Base-by-base conservation (phyloP, 208 protist genomes). In the Kentomonas sorsogonicus region DNA sequence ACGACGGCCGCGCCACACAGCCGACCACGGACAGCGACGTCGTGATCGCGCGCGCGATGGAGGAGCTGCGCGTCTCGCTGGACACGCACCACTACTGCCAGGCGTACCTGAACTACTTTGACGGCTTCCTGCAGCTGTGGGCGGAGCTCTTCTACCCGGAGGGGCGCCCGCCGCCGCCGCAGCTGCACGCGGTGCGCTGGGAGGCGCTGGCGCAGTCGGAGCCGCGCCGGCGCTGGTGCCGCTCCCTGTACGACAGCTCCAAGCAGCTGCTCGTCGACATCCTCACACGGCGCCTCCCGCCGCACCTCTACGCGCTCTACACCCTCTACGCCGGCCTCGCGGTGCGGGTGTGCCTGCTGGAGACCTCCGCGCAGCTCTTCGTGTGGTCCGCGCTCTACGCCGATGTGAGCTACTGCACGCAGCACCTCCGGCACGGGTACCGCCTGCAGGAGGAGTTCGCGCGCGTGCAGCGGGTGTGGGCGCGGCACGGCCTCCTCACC, bases 171-270 rank as follows among this genome's bases (percentile, higher is more conserved):
- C 26, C 46, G 26, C 71, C 86, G 13, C 72, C 76, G 33, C 81
- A 89, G 63, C 66, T 89, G 30, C 87, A 83, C 67, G 79, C 77
- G 53, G 77, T 89, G 18, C 50, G 53, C 54, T 93, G 86, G 82
- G 41, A 69, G 31, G 60, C 65, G 18, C 69, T 85, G 3, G 54
- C 77, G 7, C 72, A 62, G 10, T 59, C 54, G 45, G 71, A 67
- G 44, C 64, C 59, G 0, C 45, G 70, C 11, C 68, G 66, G n/a
- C n/a, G n/a, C 15, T 90, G 75, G 79, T 75, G 73, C 51, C 27
- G 66, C 13, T 62, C 48, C 11, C 53, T 77, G 20, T 68, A 89
- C 43, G 45, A 70, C 38, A 52, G 63, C 15, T 55, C 76, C 10
- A 59, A 64, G 43, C 52, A 76, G 54, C 53, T 80, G 6, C 62